phyloP scores from a whole-genome alignment of 352 stramenopile species.

The Globisporangium nodosum region DNA sequence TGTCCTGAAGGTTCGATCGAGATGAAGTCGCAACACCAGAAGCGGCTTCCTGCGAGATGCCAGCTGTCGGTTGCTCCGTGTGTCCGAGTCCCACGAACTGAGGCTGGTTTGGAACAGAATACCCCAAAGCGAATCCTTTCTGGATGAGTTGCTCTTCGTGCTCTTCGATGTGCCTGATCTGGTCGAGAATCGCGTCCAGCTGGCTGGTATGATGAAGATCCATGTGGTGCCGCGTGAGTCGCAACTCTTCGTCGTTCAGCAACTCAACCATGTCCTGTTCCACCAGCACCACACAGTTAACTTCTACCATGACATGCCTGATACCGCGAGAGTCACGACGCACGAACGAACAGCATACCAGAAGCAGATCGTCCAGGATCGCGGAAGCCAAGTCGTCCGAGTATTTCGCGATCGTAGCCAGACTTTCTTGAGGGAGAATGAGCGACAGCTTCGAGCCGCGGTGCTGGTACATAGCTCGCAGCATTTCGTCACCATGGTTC shows the following conservation, averaged over 20 bases:
- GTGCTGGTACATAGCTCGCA: slow-evolving; percentile 33
- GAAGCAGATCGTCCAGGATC: slow-evolving; percentile 57
- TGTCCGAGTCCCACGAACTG: neutral
- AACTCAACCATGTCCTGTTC: slow-evolving; percentile 52
- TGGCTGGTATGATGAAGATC: slow-evolving; percentile 23
- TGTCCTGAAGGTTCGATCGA: no score
- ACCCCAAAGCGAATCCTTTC: slow-evolving; percentile 29
- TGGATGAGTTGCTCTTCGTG: slow-evolving; percentile 33
- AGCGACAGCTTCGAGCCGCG: slow-evolving; percentile 36
- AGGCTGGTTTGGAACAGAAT: slow-evolving; percentile 9
- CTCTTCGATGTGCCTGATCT: slow-evolving; percentile 43
- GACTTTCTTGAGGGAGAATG: slow-evolving; percentile 25
- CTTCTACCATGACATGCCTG: neutral
- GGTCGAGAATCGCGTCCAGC: slow-evolving; percentile 42
- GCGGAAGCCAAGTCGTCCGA: slow-evolving; percentile 46
- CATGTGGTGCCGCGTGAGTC: slow-evolving; percentile 19
- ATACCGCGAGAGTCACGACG: no score
- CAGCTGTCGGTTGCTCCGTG: neutral
- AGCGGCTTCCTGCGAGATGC: neutral
- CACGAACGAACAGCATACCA: slow-evolving; percentile 23
- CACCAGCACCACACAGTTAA: neutral
- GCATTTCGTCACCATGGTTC: slow-evolving; percentile 39
- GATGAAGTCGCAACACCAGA: neutral
- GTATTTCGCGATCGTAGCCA: slow-evolving; percentile 38
- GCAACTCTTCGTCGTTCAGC: slow-evolving; percentile 48